Evolutionary conservation across 2,329 filamentous ascomycete species (phyloP).

Genomic region (Apiospora arundinis): DNA sequence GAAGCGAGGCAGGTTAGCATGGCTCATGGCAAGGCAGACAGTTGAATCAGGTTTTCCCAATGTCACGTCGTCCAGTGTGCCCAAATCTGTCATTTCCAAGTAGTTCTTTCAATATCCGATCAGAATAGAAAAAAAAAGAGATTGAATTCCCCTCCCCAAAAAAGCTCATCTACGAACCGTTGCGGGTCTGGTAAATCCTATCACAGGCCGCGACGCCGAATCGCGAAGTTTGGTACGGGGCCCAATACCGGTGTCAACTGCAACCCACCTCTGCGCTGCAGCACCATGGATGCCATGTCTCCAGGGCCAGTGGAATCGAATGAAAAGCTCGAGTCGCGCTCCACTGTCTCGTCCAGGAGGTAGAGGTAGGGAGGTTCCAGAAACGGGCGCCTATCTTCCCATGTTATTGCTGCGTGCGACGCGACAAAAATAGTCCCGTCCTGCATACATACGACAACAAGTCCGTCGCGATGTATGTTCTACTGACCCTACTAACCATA

Average conservation of each 20-base stretch:
- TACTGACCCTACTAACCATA: too few species aligned
- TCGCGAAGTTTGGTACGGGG: conserved; percentile 3
- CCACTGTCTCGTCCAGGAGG: background rate
- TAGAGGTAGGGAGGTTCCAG: background rate
- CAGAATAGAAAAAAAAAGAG: background rate
- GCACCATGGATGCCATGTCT: background rate
- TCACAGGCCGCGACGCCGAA: conserved; percentile 1
- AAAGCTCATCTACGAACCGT: background rate
- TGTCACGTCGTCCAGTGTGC: background rate
- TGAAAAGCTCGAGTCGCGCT: background rate
- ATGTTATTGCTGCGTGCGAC: background rate
- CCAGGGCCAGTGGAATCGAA: background rate
- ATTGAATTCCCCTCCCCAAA: background rate
- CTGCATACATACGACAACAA: background rate
- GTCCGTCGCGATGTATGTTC: background rate
- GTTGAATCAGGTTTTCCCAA: conserved; percentile 1
- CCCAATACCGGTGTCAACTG: conserved; percentile 17
- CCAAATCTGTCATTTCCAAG: background rate
- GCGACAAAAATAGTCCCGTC: conserved; percentile 4
- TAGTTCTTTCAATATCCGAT: background rate
- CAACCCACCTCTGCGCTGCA: conserved; percentile 5
- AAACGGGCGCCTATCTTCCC: background rate
- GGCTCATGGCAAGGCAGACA: too few species aligned
- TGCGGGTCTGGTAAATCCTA: conserved; percentile 8
- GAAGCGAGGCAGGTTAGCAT: background rate